phyloP scores from a whole-genome alignment of 1,139 yeast genomes.

The Taphrina communis region DNA sequence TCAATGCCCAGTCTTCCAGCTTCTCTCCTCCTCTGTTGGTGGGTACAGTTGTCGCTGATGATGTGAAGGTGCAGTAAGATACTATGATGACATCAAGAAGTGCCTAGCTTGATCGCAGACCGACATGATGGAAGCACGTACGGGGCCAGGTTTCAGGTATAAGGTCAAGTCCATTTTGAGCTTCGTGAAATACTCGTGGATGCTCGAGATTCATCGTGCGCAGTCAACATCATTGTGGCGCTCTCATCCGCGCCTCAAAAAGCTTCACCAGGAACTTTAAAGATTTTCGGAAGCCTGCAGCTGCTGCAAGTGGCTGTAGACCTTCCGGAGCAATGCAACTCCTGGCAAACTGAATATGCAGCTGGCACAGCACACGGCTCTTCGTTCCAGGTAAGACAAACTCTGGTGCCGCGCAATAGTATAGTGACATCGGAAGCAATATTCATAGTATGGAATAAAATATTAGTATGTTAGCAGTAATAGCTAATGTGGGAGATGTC shows the following conservation, averaged over 20 bases:
- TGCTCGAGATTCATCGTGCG: conserved; percentile 12
- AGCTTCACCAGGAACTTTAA: background rate
- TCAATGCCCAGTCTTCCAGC: background rate
- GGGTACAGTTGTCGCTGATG: background rate
- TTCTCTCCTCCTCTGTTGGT: background rate
- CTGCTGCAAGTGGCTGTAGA: too few species aligned
- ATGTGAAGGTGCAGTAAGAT: background rate
- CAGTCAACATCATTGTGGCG: conserved; percentile 9
- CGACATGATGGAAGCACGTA: background rate
- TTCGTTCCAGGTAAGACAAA: too few species aligned
- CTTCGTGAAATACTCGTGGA: background rate
- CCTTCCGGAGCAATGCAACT: too few species aligned
- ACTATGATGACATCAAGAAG: background rate
- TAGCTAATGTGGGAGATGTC: background rate
- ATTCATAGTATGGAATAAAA: background rate
- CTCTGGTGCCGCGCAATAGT: too few species aligned
- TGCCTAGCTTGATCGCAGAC: background rate
- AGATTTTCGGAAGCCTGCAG: background rate
- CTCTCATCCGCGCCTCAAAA: conserved; percentile 1
- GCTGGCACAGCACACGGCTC: too few species aligned
- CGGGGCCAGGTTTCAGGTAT: conserved; percentile 2
- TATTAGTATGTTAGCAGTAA: background rate
- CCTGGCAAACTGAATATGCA: too few species aligned
- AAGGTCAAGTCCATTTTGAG: conserved; percentile 1
- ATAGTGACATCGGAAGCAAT: too few species aligned